Percentiles rank a stretch among this genome's conserved stretches.
These are phyloP conservation scores for Cystobasidium ongulense DNA, from an alignment of 768 basidiomycete genomes.

Conservation along the genomic window DNA sequence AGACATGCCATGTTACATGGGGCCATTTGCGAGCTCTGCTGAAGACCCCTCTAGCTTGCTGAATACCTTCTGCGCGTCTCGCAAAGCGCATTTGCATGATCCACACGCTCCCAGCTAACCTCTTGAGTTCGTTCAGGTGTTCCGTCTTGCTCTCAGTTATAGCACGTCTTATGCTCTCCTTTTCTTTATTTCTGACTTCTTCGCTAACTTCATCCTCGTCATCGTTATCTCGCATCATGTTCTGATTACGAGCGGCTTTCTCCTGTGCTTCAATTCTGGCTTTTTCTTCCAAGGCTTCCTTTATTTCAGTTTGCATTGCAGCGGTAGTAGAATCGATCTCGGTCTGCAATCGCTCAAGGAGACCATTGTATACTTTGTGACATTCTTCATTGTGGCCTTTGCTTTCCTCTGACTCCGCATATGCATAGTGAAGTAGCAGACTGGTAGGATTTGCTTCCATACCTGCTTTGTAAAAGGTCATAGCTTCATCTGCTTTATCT, in stretches of 20 bases:
- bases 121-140: slow-evolving; percentile 55
- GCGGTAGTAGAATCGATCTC: slow-evolving; percentile 43
- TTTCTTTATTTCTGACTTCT: slow-evolving; percentile 33
- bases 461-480: slow-evolving; percentile 70
- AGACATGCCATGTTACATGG: slow-evolving; percentile 71
- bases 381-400: slow-evolving; percentile 61
- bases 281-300: slow-evolving; percentile 27
- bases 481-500: slow-evolving; percentile 71
- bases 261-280: slow-evolving; percentile 5
- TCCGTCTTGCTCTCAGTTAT: slow-evolving; percentile 31
- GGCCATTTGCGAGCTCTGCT: slow-evolving; percentile 63
- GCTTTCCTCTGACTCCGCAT: slow-evolving; percentile 63
- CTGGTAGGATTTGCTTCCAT: slow-evolving; percentile 80
- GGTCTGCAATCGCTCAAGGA: slow-evolving; percentile 58
- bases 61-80: slow-evolving; percentile 75
- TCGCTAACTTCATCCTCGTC: slow-evolving; percentile 36
- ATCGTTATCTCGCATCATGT: not conserved
- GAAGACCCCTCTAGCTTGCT: slow-evolving; percentile 67
- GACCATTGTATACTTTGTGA: slow-evolving; percentile 62
- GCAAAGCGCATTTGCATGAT: slow-evolving; percentile 88
- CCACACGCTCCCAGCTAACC: slow-evolving; percentile 65
- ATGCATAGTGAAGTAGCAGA: slow-evolving; percentile 82
- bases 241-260: not conserved
- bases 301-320: slow-evolving; percentile 39
- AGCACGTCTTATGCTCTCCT: slow-evolving; percentile 34